Percentiles rank a stretch among this genome's conserved stretches.
Evolutionary conservation across 2,329 filamentous ascomycete species (phyloP).

Genomic region (Mollisia scopiformis): DNA sequence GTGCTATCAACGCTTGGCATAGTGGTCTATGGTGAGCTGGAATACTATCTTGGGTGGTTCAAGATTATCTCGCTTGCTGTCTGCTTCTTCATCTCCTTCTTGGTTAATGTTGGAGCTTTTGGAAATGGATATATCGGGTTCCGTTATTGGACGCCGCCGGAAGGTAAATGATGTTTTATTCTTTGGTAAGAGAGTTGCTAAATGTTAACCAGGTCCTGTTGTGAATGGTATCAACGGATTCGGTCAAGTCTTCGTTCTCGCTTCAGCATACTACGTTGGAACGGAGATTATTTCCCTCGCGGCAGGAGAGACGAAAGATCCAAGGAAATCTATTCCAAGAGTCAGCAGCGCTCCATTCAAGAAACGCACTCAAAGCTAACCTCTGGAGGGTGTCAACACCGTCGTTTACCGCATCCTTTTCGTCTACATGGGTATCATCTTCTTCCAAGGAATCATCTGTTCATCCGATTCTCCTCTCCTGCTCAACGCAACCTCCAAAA

Average conservation of each 20-base stretch:
- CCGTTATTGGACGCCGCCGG: slow-evolving; percentile 15
- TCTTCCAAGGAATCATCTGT: slow-evolving; percentile 56
- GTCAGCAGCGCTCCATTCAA: background rate
- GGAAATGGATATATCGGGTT: slow-evolving; percentile 19
- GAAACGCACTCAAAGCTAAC: background rate
- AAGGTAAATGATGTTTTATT: slow-evolving; percentile 8
- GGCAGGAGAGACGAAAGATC: slow-evolving; percentile 41
- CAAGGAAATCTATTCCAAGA: slow-evolving; percentile 44
- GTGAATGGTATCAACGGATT: slow-evolving; percentile 29
- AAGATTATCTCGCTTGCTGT: slow-evolving; percentile 11
- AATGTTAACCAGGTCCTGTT: slow-evolving; percentile 16
- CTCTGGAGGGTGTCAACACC: slow-evolving; percentile 24
- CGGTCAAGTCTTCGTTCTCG: slow-evolving; percentile 28
- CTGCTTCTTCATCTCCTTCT: slow-evolving; percentile 18
- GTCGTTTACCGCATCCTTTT: slow-evolving; percentile 33
- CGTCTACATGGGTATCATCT: slow-evolving; percentile 52
- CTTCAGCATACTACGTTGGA: slow-evolving; percentile 30
- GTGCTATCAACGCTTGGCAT: slow-evolving; percentile 13
- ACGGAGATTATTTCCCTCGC: slow-evolving; percentile 30
- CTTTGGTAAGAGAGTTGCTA: background rate
- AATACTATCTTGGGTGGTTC: slow-evolving; percentile 18
- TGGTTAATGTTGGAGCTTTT: slow-evolving; percentile 17
- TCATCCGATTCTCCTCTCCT: slow-evolving; percentile 55
- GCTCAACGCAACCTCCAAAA: slow-evolving; percentile 48
- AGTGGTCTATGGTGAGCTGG: slow-evolving; percentile 15